phyloP scores from a whole-genome alignment of 2,329 filamentous ascomycete species.

The Fulvia fulva region DNA sequence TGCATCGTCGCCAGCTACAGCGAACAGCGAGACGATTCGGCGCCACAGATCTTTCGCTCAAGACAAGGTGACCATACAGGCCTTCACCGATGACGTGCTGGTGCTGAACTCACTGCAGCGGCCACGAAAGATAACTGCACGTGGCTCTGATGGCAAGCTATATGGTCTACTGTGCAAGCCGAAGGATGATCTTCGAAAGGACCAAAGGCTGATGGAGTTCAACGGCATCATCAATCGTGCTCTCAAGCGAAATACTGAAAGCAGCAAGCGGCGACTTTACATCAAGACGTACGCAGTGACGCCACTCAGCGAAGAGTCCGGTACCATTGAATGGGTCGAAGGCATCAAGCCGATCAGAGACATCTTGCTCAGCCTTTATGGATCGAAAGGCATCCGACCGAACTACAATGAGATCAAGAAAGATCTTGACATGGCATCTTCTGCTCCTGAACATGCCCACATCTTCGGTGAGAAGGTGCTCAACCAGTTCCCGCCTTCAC shows the following conservation, averaged over 20 bases:
- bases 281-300: conserved; percentile 98
- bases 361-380: conserved; percentile 76
- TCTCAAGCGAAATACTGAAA: conserved; percentile 84
- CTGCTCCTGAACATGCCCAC: conserved; percentile 56
- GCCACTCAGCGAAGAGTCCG: conserved; percentile 94
- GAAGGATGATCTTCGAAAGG: conserved; percentile 94
- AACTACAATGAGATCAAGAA: conserved; percentile 64
- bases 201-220: conserved; percentile 98
- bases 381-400: conserved; percentile 63
- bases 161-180: conserved; percentile 96
- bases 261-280: conserved; percentile 83
- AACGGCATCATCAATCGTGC: conserved; percentile 97
- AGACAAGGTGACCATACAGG: conserved; percentile 76
- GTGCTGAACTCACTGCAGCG: conserved; percentile 89
- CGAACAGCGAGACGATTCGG: conserved; percentile 65
- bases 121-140: conserved; percentile 81
- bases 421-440: conserved; percentile 63
- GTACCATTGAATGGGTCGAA: conserved; percentile 97
- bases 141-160: conserved; percentile 80
- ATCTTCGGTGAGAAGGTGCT: conserved; percentile 68
- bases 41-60: conserved; percentile 80
- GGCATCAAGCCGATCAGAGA: conserved; percentile 92
- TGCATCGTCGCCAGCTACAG: conserved; percentile 68
- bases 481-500: conserved; percentile 70
- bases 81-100: conserved; percentile 81